Evolutionary conservation across 1,284 basidiomycete genomes (phyloP), one percentile per base, ranked within the genome.

Genomic region (Ustilago loliicola): DNA sequence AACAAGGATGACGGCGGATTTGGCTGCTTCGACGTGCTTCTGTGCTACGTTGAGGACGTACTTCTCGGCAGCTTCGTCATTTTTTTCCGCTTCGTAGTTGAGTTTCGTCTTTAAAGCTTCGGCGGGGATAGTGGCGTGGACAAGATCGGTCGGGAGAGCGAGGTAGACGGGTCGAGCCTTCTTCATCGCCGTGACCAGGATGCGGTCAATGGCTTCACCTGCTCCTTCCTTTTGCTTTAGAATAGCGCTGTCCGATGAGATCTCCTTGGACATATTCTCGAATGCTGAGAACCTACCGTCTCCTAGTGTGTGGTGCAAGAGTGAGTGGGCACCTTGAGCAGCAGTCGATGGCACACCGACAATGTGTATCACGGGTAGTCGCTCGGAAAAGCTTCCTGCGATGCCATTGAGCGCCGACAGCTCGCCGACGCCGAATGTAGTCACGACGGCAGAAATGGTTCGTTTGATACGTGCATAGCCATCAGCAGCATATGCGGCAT

Each of bases 281-380:
- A 95, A 98, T 23, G 93, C 94, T 68, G 92, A 91, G 83, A 91
- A 90, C 1, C 77, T 32, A 34, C 80, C 77, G 64, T 85, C 82
- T 23, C 82, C 84, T 52, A 85, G 56, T 15, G 84, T 87, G 77
- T 88, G 87, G 75, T 88, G 87, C n/a, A 88, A 80, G 36, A 87
- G 65, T 3, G 84, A 82, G 7, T 83, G 78, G 19, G 82, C 74
- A 32, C 90, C 91, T 80, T 93, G 91, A 76, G 94, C 91, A 15
- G 87, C 80, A 1, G 92, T 93, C 76, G 91, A 92, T 0, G 96
- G 95, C 1, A 91, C 91, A 66, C 96, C 96, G 56, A 93, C 96
- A 55, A 98, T 91, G 85, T 98, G 96, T 7, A 98, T 89, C 4
- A 98, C 90, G 9, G 96, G 96, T 6, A 98, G 91, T 88, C 94